phyloP scores from a whole-genome alignment of 208 protist genomes.

The Trypanosoma caninum region DNA sequence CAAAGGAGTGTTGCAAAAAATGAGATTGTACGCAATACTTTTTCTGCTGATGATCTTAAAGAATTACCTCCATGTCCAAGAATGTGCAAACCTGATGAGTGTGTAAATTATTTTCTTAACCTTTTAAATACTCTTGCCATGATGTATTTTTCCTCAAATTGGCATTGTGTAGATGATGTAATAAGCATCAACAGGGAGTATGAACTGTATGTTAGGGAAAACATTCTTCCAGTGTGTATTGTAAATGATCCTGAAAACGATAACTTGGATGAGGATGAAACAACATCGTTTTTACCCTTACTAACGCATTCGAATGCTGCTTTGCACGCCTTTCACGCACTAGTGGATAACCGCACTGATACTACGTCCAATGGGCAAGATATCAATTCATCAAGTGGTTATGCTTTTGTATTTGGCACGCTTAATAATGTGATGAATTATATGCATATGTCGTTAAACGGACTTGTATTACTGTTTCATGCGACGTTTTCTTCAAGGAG shows the following conservation, averaged over 20 bases:
- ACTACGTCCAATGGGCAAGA: not conserved
- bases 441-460: constrained; percentile 42
- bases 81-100: constrained; percentile 43
- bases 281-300: constrained; percentile 11
- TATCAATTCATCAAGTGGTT: not conserved
- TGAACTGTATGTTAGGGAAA: constrained; percentile 62
- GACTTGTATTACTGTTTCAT: constrained; percentile 80
- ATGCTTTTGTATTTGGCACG: constrained; percentile 36
- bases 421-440: constrained; percentile 46
- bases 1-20: not conserved
- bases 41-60: constrained; percentile 8
- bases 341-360: too few species aligned
- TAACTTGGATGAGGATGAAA: constrained; percentile 46
- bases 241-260: constrained; percentile 47
- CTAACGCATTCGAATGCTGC: not conserved
- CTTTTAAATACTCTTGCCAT: constrained; percentile 79
- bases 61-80: constrained; percentile 6
- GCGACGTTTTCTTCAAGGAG: constrained; percentile 72
- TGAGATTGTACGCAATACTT: not conserved
- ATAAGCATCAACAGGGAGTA: constrained; percentile 88
- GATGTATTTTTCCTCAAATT: constrained; percentile 90
- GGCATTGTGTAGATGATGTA: constrained; percentile 73
- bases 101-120: constrained; percentile 67
- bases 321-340: too few species aligned
- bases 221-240: constrained; percentile 68